These are phyloP conservation scores for Sugiyamaella japonica DNA, from an alignment of 1,139 yeast genomes.

Conservation along the genomic window DNA sequence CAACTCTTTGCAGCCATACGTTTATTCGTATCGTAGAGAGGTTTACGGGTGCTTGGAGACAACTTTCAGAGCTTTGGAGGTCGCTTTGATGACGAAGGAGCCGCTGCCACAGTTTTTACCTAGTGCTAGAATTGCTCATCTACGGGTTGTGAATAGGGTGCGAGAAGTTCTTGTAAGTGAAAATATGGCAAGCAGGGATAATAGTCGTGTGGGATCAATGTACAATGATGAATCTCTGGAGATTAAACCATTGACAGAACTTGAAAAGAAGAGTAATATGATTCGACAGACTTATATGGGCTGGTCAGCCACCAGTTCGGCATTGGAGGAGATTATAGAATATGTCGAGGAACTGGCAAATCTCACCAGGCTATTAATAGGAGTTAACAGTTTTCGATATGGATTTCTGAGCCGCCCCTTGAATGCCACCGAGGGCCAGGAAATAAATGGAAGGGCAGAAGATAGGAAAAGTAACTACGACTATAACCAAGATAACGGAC, in stretches of 20 bases:
- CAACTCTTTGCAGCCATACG: slow-evolving; percentile 30
- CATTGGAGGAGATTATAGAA: slow-evolving; percentile 51
- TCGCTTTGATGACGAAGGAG: slow-evolving; percentile 45
- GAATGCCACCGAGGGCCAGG: slow-evolving; percentile 47
- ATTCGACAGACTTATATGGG: slow-evolving; percentile 47
- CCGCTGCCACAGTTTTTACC: slow-evolving; percentile 54
- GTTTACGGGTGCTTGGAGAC: slow-evolving; percentile 44
- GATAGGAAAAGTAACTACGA: slow-evolving; percentile 21
- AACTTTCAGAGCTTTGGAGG: slow-evolving; percentile 45
- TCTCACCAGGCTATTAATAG: slow-evolving; percentile 47
- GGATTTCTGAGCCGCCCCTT: slow-evolving; percentile 52
- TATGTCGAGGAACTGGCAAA: slow-evolving; percentile 49
- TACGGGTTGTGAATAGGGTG: slow-evolving; percentile 47
- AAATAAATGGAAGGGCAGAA: slow-evolving; percentile 45
- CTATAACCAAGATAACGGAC: not conserved
- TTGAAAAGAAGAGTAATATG: slow-evolving; percentile 21
- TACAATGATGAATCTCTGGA: slow-evolving; percentile 3
- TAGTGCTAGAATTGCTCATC: slow-evolving; percentile 50
- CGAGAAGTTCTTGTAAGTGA: slow-evolving; percentile 36
- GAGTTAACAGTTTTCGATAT: slow-evolving; percentile 50
- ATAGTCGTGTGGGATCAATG: slow-evolving; percentile 4
- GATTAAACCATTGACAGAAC: slow-evolving; percentile 8
- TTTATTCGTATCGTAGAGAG: slow-evolving; percentile 49
- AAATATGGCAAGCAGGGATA: slow-evolving; percentile 1
- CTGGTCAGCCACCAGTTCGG: slow-evolving; percentile 54